These are phyloP conservation scores for Spathaspora boniae DNA, from an alignment of 805 yeast genomes.

Conservation along the genomic window DNA sequence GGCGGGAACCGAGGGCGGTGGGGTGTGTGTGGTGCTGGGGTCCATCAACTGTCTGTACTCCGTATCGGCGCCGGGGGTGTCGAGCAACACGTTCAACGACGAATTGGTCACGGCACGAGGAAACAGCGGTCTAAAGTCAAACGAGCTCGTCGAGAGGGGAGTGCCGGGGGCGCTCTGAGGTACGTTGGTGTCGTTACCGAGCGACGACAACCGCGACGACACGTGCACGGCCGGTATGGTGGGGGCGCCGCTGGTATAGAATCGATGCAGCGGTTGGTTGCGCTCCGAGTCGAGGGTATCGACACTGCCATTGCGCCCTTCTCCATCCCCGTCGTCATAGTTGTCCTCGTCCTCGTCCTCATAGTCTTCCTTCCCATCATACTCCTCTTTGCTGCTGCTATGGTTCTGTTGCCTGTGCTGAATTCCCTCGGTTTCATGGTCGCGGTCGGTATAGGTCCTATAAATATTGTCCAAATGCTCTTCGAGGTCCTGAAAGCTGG, in stretches of 20 bases:
- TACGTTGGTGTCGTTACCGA: constrained; percentile 11
- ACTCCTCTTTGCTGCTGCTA: too few species aligned
- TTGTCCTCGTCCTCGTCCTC: too few species aligned
- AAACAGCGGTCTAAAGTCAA: constrained; percentile 26
- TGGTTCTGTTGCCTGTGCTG: too few species aligned
- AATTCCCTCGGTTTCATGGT: neutral
- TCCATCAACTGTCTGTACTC: constrained; percentile 17
- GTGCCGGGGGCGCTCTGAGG: constrained; percentile 28
- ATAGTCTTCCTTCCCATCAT: too few species aligned
- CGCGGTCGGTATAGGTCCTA: constrained; percentile 13
- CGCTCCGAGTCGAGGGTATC: constrained; percentile 28
- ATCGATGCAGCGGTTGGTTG: constrained; percentile 13
- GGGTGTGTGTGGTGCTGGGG: constrained; percentile 8
- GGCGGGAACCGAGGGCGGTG: constrained; percentile 1
- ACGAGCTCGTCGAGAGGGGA: constrained; percentile 27
- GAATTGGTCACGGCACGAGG: constrained; percentile 29
- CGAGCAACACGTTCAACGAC: constrained; percentile 34
- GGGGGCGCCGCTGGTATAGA: neutral
- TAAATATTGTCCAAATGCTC: constrained; percentile 26
- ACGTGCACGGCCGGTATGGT: constrained; percentile 15
- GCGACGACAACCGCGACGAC: constrained; percentile 22
- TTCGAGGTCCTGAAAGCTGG: constrained; percentile 17
- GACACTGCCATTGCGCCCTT: constrained; percentile 15
- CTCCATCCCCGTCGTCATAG: too few species aligned
- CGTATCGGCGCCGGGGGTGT: constrained; percentile 22